phyloP scores from a whole-genome alignment of 305 asterid species.

The Plantago lanceolata region DNA sequence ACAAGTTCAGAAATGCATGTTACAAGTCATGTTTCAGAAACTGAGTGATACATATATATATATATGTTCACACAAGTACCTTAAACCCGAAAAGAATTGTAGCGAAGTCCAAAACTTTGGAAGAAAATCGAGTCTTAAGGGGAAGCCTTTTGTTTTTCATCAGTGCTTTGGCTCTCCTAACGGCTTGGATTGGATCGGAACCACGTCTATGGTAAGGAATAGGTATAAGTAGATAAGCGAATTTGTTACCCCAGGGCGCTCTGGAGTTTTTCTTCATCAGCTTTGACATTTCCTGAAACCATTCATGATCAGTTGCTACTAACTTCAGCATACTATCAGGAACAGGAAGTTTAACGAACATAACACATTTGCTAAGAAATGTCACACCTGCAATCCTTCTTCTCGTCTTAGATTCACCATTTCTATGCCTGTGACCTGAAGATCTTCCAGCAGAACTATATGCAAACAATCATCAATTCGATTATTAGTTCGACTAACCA shows the following conservation, averaged over 20 bases:
- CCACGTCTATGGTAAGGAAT: slow-evolving; percentile 39
- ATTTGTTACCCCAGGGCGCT: slow-evolving; percentile 61
- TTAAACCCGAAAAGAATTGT: slow-evolving; percentile 53
- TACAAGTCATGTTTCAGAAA: not conserved
- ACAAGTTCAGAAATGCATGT: slow-evolving; percentile 2
- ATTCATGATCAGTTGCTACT: not conserved
- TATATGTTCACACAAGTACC: too few species aligned
- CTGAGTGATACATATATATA: too few species aligned
- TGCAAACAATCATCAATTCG: too few species aligned
- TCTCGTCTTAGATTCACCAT: slow-evolving; percentile 76
- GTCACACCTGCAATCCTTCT: slow-evolving; percentile 60
- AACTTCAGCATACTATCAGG: too few species aligned
- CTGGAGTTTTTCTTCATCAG: slow-evolving; percentile 33
- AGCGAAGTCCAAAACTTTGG: slow-evolving; percentile 35
- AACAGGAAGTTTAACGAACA: not conserved
- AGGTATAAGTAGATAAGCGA: slow-evolving; percentile 65
- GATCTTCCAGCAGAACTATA: slow-evolving; percentile 45
- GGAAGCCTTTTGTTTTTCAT: slow-evolving; percentile 76
- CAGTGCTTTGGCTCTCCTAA: slow-evolving; percentile 55
- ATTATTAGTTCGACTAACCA: too few species aligned
- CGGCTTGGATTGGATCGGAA: slow-evolving; percentile 46
- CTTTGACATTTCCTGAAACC: slow-evolving; percentile 45
- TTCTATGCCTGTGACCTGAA: slow-evolving; percentile 55
- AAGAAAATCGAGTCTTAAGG: slow-evolving; percentile 54
- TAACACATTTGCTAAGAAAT: not conserved